A percentile compares a stretch with the other conserved stretches of the same genome.
These are phyloP conservation scores for Maudiozyma bulderi DNA, from an alignment of 805 yeast genomes.

Conservation along the genomic window DNA sequence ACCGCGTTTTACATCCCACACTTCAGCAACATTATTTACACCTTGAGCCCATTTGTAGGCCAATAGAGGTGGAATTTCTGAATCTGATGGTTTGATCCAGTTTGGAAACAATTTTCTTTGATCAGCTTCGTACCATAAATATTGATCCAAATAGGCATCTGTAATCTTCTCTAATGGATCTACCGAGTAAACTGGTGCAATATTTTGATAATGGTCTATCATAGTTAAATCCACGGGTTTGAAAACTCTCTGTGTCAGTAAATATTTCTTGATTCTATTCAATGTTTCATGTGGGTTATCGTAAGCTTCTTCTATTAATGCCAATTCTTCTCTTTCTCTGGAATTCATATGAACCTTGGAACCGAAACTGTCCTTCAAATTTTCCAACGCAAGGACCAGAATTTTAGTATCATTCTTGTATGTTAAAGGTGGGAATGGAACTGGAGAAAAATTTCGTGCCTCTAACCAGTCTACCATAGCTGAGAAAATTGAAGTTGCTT, in stretches of 20 bases:
- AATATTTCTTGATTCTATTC: constrained; percentile 68
- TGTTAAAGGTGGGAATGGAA: constrained; percentile 86
- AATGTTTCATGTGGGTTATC: constrained; percentile 94
- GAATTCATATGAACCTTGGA: constrained; percentile 73
- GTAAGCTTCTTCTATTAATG: constrained; percentile 89
- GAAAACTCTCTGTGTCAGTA: constrained; percentile 83
- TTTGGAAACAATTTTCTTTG: constrained; percentile 80
- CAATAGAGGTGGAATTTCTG: constrained; percentile 84
- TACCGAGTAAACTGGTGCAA: constrained; percentile 76
- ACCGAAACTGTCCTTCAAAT: constrained; percentile 69
- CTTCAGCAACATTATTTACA: constrained; percentile 61
- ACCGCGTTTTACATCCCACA: constrained; percentile 74
- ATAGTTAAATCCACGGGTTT: constrained; percentile 80
- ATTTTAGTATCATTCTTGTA: constrained; percentile 91
- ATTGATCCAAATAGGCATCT: constrained; percentile 92
- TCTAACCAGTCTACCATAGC: constrained; percentile 91
- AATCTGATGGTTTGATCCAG: constrained; percentile 93
- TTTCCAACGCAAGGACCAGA: constrained; percentile 80
- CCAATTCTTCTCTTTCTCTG: constrained; percentile 83
- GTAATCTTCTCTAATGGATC: constrained; percentile 93
- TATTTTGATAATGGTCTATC: constrained; percentile 81
- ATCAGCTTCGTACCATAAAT: constrained; percentile 92
- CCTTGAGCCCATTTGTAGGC: constrained; percentile 95
- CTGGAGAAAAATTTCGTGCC: constrained; percentile 69
- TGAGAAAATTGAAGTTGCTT: constrained; percentile 78